Conservation (phyloP, 2,329 filamentous ascomycete genomes). For the Elsinoe arachidis region DNA sequence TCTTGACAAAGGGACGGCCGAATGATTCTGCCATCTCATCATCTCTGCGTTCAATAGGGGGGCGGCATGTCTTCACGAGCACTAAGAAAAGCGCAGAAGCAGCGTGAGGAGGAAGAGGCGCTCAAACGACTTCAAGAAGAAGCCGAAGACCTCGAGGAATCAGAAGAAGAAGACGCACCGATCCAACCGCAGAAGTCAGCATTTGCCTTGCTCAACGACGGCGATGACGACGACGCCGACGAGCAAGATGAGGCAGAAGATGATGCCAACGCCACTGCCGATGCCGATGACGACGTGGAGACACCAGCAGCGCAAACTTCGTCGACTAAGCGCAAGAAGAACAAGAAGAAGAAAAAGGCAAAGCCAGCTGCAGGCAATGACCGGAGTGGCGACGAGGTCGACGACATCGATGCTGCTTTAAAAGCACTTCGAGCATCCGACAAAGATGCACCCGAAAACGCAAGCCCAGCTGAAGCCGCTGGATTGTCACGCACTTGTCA, state of each 20-base stretch:
- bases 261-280: slow-evolving; percentile 25
- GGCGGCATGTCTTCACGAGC: slow-evolving; percentile 54
- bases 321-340: slow-evolving; percentile 28
- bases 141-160: slow-evolving; percentile 30
- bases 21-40: background rate
- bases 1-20: background rate
- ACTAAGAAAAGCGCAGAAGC: slow-evolving; percentile 52
- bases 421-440: slow-evolving; percentile 43
- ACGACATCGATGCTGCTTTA: slow-evolving; percentile 60
- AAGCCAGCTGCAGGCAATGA: slow-evolving; percentile 41
- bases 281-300: slow-evolving; percentile 14
- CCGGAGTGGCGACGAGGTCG: slow-evolving; percentile 31
- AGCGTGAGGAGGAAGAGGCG: slow-evolving; percentile 29
- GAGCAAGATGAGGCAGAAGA: slow-evolving; percentile 26
- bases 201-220: slow-evolving; percentile 39
- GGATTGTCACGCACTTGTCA: slow-evolving; percentile 42
- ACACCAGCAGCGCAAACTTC: slow-evolving; percentile 17
- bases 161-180: slow-evolving; percentile 28
- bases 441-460: slow-evolving; percentile 18
- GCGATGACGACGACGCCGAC: slow-evolving; percentile 32
- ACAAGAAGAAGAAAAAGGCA: slow-evolving; percentile 52
- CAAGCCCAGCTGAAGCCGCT: slow-evolving; percentile 22
- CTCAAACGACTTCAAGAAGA: slow-evolving; percentile 23
- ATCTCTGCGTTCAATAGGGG: background rate
- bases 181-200: slow-evolving; percentile 22